A percentile compares a stretch with the other conserved stretches of the same genome.
Evolutionary conservation across 2,329 filamentous ascomycete genomes (phyloP).

Genomic region (Colletotrichum neosansevieriae): DNA sequence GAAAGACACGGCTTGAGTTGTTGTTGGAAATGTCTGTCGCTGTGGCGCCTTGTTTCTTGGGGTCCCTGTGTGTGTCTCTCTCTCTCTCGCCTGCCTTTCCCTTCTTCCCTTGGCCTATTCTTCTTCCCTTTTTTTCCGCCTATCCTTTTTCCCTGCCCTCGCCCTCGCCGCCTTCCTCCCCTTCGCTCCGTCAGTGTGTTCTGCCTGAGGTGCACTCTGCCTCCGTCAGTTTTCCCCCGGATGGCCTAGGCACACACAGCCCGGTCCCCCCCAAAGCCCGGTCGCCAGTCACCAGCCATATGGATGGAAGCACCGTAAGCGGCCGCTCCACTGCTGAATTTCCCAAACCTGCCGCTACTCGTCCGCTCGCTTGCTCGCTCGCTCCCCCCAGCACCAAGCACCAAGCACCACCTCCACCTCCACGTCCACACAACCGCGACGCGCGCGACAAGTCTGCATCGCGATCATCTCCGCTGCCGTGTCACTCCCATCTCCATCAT

Average conservation of each 20-base stretch:
- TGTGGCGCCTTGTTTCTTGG: conserved; percentile 4
- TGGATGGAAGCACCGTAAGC: conserved; percentile 30
- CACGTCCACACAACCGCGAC: conserved; percentile 46
- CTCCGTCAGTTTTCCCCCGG: not conserved
- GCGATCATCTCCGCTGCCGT: conserved; percentile 50
- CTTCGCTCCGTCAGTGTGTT: not conserved
- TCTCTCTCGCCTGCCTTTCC: not conserved
- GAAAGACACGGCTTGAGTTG: conserved; percentile 11
- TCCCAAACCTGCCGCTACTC: conserved; percentile 31
- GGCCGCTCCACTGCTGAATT: conserved; percentile 38
- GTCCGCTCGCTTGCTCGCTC: conserved; percentile 37
- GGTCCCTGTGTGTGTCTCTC: not conserved
- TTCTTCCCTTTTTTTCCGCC: not conserved
- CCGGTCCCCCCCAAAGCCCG: conserved; percentile 8
- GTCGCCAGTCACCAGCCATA: not conserved
- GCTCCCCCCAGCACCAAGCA: conserved; percentile 20
- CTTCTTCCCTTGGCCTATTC: not conserved
- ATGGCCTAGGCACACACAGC: conserved; percentile 9
- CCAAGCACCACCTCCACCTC: conserved; percentile 49
- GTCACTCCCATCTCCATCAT: conserved; percentile 50
- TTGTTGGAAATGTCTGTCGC: not conserved
- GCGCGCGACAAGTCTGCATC: conserved; percentile 39
- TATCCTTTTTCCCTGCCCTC: too few relatives aligned
- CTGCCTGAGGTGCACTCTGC: not conserved
- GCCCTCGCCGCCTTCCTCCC: not conserved